A percentile compares a stretch with the other conserved stretches of the same genome.
Conservation (phyloP, 75 land plant species). For the Picea glauca region DNA sequence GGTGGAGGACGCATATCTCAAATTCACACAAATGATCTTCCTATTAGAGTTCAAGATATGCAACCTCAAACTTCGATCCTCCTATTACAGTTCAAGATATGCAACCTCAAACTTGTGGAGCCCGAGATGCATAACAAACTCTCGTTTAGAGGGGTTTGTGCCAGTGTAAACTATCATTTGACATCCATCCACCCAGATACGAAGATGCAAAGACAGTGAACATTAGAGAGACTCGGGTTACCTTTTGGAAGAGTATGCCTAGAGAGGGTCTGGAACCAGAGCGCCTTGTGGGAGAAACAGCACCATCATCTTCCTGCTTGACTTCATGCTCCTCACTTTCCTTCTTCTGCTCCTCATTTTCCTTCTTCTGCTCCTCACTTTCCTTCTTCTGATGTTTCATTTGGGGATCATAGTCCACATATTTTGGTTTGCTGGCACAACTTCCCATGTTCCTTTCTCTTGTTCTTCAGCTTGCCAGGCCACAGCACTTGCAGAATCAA, state of each 20-base stretch:
- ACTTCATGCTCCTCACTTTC: not conserved
- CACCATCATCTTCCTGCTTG: conserved; percentile 1
- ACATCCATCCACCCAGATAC: not conserved
- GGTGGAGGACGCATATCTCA: no score
- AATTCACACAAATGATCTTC: no score
- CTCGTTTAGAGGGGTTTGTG: no score
- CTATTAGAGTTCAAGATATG: no score
- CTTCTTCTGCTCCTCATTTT: not conserved
- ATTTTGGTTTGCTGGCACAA: not conserved
- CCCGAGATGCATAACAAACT: no score
- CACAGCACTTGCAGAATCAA: not conserved
- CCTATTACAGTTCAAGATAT: no score
- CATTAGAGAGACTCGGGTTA: not conserved
- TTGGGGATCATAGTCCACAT: not conserved
- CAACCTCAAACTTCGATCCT: no score
- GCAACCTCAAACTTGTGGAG: no score
- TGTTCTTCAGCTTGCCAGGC: not conserved
- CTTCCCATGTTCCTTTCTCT: not conserved
- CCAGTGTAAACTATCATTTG: not conserved
- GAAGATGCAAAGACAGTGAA: not conserved
- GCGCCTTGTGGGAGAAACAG: not conserved
- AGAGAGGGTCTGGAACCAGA: conserved; percentile 7
- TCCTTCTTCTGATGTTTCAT: not conserved
- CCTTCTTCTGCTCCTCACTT: not conserved
- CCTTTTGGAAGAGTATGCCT: conserved; percentile 3